phyloP scores from a whole-genome alignment of 192 early-diverging fungal genomes.

The Coemansia sp. region DNA sequence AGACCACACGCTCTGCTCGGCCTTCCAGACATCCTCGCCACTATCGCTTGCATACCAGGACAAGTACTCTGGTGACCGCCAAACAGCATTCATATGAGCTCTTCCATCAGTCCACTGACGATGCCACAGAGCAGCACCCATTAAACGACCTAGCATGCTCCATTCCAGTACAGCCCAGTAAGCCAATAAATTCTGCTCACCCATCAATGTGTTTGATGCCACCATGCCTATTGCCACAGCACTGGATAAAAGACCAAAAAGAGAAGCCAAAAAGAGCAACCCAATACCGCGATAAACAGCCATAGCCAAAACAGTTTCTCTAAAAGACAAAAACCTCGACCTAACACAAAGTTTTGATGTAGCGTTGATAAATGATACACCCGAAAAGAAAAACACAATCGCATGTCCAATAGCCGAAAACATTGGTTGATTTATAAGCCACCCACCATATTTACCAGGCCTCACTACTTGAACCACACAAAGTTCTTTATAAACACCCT shows the following conservation, averaged over 20 bases:
- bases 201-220: conserved; percentile 1
- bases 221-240: conserved; percentile 2
- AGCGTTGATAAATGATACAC: conserved; percentile 29
- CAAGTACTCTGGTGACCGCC: conserved; percentile 10
- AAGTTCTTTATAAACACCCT: too few species aligned
- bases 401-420: conserved; percentile 13
- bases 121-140: conserved; percentile 19
- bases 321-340: conserved; percentile 9
- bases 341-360: conserved; percentile 7
- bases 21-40: too few species aligned
- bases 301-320: conserved; percentile 16
- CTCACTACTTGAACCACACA: too few species aligned
- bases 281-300: conserved; percentile 26
- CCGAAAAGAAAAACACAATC: conserved; percentile 18
- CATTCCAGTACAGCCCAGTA: too few species aligned
- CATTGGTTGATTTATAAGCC: conserved; percentile 16
- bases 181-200: conserved; percentile 11
- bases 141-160: conserved; percentile 18
- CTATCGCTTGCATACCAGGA: conserved; percentile 4
- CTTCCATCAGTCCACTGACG: conserved; percentile 4
- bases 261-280: conserved; percentile 6
- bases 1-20: too few species aligned
- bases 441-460: too few species aligned
- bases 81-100: conserved; percentile 12
- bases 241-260: conserved; percentile 7